Percentiles rank a stretch among this genome's conserved stretches.
Conservation (phyloP, 139 green algal species). For the Auxenochlorella pyrenoidosa region DNA sequence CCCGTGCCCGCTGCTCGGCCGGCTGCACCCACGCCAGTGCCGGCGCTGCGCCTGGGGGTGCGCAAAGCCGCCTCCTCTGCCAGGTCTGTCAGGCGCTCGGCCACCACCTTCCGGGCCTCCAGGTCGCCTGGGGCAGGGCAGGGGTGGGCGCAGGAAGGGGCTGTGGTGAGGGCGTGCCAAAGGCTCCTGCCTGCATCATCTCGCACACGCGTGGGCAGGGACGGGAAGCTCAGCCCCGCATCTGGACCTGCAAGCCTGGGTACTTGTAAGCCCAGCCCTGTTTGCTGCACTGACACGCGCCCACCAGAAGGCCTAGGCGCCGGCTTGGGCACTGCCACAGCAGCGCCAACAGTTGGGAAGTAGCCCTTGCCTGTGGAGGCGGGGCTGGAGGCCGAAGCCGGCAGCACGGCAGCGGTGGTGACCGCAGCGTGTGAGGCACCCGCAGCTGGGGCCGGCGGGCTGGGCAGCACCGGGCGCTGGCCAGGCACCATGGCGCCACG, state of each 20-base stretch:
- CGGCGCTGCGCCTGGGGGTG: background rate
- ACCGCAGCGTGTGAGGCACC: background rate
- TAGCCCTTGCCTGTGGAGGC: background rate
- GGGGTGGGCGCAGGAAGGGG: background rate
- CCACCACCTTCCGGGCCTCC: background rate
- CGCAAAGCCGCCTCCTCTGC: background rate
- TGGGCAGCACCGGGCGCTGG: background rate
- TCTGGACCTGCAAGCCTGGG: background rate
- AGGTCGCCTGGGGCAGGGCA: background rate
- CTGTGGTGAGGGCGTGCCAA: background rate
- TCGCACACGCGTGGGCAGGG: no score
- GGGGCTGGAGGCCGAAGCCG: background rate
- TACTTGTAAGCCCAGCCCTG: background rate
- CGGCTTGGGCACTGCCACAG: background rate
- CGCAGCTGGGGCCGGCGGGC: background rate
- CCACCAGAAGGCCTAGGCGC: background rate
- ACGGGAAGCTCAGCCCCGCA: background rate
- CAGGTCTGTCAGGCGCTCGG: background rate
- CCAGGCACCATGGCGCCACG: background rate
- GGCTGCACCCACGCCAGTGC: background rate
- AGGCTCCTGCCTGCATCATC: no score
- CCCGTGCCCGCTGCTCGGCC: background rate
- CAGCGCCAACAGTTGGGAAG: constrained; percentile 5
- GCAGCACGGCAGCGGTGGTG: constrained; percentile 9
- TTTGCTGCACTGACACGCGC: background rate